phyloP scores from a whole-genome alignment of 441 rosid species.

The Syzygium malaccense region DNA sequence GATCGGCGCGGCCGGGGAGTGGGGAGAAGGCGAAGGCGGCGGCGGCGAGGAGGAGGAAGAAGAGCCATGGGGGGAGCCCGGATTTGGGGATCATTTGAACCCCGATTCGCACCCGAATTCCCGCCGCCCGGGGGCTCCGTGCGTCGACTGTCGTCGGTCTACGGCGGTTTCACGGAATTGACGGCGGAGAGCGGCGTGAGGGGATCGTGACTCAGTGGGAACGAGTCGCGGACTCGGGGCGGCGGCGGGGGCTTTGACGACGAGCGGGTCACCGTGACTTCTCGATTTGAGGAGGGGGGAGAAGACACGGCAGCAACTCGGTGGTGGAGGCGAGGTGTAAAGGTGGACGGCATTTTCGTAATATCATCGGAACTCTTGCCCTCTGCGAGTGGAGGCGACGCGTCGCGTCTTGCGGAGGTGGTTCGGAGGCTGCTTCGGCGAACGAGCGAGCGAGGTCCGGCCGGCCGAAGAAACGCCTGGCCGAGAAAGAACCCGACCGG shows the following conservation, averaged over 20 bases:
- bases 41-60: background rate
- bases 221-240: background rate
- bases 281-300: background rate
- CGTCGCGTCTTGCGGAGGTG: background rate
- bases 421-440: background rate
- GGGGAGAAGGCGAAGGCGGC: constrained; percentile 10
- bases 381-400: background rate
- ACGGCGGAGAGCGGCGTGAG: background rate
- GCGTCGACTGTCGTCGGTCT: background rate
- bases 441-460: background rate
- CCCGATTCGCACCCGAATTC: background rate
- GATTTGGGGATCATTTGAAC: constrained; percentile 29
- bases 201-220: background rate
- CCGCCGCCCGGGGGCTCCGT: background rate
- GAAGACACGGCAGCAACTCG: background rate
- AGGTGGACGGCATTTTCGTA: background rate
- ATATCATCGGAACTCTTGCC: background rate
- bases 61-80: constrained; percentile 24
- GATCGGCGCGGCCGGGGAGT: constrained; percentile 34
- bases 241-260: background rate
- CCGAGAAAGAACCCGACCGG: background rate
- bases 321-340: background rate
- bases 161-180: background rate
- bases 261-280: background rate
- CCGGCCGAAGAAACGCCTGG: background rate